Base-by-base conservation (phyloP, 179 eudicot species). In the Spergularia azorica region DNA sequence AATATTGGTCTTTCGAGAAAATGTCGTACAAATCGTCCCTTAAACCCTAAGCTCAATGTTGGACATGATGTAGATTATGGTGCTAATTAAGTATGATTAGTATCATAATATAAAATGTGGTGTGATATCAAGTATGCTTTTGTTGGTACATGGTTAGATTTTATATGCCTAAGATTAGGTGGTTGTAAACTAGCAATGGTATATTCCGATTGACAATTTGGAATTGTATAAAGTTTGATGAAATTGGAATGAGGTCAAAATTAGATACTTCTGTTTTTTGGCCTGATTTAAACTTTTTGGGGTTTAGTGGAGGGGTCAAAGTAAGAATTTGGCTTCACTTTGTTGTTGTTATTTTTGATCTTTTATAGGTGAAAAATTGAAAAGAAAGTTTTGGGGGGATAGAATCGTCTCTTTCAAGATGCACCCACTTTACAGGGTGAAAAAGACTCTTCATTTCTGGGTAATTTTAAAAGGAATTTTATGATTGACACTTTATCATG, bases 321-420 rank as follows among this genome's bases (percentile, higher is more conserved):
- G 79, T 71, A 21, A 70, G 54, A 71, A 58, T 75, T 82, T 79
- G 82, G 79, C 54, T 9, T 75, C 74, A 71, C 79, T 82, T 71
- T 70, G 41, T 58, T 70, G 55, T 58, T 62, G 9, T 51, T 20
- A 39, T 75, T 55, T 51, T 51, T 43, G 9, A 7, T 14, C 36
- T 26, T 52, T 72, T 16, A 1, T 20, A 1, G 4, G 9, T 50
- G 59, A 54, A 26, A 26, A 26, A 26, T 26, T 67, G 72, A 48
- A 59, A 64, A 14, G n/a, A 66, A 38, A 67, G 32, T 26, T 26
- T 48, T 17, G 11, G 17, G 9, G 68, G 63, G 52, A 63, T 18
- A 76, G 83, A 73, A 69, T 77, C 15, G 86, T 83, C 81, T 69
- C 78, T 77, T 68, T 80, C 86, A 80, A 62, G 38, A 74, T 76